A percentile compares a stretch with the other conserved stretches of the same genome.
Conservation (phyloP, 2,329 filamentous ascomycete genomes). For the Ceratocystis cacaofunesta region DNA sequence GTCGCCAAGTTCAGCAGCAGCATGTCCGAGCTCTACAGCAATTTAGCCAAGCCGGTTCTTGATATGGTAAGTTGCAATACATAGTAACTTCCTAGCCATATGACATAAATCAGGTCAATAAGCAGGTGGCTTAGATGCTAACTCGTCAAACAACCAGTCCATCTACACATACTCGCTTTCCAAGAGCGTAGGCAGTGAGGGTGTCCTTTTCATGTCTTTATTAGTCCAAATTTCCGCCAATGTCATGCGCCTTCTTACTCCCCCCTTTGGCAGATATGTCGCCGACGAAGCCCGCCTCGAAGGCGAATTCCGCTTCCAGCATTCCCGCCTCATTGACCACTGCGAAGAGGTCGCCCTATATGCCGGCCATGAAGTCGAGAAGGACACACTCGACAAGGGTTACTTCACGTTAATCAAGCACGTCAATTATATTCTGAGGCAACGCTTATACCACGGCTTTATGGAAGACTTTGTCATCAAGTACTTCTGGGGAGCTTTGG, state of each 20-base stretch:
- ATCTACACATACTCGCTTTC: slow-evolving; percentile 95
- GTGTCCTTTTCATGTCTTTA: slow-evolving; percentile 85
- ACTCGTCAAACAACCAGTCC: slow-evolving; percentile 28
- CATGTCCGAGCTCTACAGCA: slow-evolving; percentile 87
- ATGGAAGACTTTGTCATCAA: slow-evolving; percentile 99
- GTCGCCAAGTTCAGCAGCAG: slow-evolving; percentile 94
- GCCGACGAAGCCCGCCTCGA: slow-evolving; percentile 89
- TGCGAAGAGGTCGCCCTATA: slow-evolving; percentile 91
- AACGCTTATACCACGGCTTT: slow-evolving; percentile 91
- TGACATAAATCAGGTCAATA: neutral
- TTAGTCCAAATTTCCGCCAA: slow-evolving; percentile 86
- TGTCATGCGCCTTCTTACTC: slow-evolving; percentile 85
- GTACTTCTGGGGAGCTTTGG: slow-evolving; percentile 95
- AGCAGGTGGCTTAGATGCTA: slow-evolving; percentile 20
- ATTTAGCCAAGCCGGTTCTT: slow-evolving; percentile 82
- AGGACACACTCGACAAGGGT: slow-evolving; percentile 90
- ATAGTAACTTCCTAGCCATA: neutral
- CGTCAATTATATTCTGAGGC: slow-evolving; percentile 83
- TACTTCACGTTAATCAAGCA: slow-evolving; percentile 99
- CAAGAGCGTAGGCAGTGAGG: slow-evolving; percentile 88
- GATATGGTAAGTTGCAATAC: slow-evolving; percentile 53
- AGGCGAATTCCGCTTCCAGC: slow-evolving; percentile 91
- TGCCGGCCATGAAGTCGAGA: slow-evolving; percentile 81
- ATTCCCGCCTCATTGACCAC: slow-evolving; percentile 88
- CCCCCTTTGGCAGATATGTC: slow-evolving; percentile 93